phyloP scores from a whole-genome alignment of 2,329 filamentous ascomycete genomes.

The Aspergillus fumigatus region DNA sequence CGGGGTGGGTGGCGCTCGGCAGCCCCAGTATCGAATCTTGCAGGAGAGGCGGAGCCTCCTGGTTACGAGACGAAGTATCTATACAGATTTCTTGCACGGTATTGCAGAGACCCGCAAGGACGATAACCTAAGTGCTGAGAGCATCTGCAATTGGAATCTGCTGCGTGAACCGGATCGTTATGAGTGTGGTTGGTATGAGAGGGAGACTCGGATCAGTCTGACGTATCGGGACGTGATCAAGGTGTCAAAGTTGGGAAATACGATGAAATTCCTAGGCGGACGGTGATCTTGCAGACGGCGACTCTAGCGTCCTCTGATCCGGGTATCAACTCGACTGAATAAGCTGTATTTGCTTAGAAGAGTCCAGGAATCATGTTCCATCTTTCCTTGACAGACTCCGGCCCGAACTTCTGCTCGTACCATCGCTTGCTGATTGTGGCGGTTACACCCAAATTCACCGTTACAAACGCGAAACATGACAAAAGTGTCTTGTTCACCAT shows the following conservation, averaged over 20 bases:
- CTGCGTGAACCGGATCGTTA: conserved; percentile 41
- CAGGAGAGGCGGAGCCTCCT: conserved; percentile 76
- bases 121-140: conserved; percentile 51
- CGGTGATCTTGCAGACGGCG: conserved; percentile 11
- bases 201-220: conserved; percentile 54
- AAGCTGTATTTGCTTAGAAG: conserved; percentile 22
- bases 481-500: conserved; percentile 69
- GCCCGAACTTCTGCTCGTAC: conserved; percentile 73
- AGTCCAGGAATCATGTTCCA: conserved; percentile 70
- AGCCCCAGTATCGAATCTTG: conserved; percentile 56
- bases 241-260: conserved; percentile 68
- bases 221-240: conserved; percentile 80
- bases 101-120: conserved; percentile 58
- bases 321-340: not conserved
- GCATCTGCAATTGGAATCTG: conserved; percentile 55
- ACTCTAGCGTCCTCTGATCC: not conserved
- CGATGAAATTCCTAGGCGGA: conserved; percentile 51
- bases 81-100: conserved; percentile 56
- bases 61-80: conserved; percentile 51
- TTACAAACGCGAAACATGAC: conserved; percentile 67
- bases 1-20: conserved; percentile 12
- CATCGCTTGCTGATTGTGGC: conserved; percentile 72
- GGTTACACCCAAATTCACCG: conserved; percentile 74
- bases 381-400: conserved; percentile 55
- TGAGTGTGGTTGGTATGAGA: conserved; percentile 40